These are phyloP conservation scores for Pythium aristosporum DNA, from an alignment of 352 stramenopile genomes.

Conservation along the genomic window DNA sequence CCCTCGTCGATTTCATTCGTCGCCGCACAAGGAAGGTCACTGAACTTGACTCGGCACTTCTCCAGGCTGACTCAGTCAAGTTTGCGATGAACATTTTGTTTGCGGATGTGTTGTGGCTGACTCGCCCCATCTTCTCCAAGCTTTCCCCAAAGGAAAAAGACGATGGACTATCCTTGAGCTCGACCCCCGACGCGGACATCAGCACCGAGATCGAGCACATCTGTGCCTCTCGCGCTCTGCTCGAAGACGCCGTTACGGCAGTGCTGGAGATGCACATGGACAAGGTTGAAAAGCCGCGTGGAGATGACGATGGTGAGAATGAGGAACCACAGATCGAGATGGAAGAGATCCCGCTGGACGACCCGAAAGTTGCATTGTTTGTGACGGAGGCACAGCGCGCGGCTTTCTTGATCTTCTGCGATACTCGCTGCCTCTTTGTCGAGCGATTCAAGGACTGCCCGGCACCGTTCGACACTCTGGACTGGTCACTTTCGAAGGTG, in stretches of 20 bases:
- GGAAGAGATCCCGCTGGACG: constrained; percentile 69
- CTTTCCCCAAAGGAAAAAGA: constrained; percentile 24
- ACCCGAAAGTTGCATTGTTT: constrained; percentile 45
- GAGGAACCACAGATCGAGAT: constrained; percentile 41
- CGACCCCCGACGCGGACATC: not conserved
- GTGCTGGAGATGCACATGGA: constrained; percentile 77
- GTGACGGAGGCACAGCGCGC: constrained; percentile 62
- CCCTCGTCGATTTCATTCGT: constrained; percentile 44
- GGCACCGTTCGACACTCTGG: constrained; percentile 54
- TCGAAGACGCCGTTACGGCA: constrained; percentile 66
- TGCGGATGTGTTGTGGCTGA: constrained; percentile 76
- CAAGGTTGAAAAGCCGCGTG: constrained; percentile 29
- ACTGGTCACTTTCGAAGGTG: constrained; percentile 69
- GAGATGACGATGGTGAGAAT: constrained; percentile 36
- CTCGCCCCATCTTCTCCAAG: constrained; percentile 53
- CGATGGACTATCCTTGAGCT: not conserved
- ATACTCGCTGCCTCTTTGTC: constrained; percentile 77
- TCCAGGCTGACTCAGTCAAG: constrained; percentile 62
- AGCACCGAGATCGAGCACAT: constrained; percentile 44
- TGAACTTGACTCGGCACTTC: constrained; percentile 50
- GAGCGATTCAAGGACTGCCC: constrained; percentile 73
- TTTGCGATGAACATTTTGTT: constrained; percentile 67
- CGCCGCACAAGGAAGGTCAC: constrained; percentile 49
- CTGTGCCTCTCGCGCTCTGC: constrained; percentile 30
- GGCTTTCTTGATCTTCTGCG: constrained; percentile 80